Conservation (phyloP, 2,329 filamentous ascomycete species). For the Colletotrichum horii region DNA sequence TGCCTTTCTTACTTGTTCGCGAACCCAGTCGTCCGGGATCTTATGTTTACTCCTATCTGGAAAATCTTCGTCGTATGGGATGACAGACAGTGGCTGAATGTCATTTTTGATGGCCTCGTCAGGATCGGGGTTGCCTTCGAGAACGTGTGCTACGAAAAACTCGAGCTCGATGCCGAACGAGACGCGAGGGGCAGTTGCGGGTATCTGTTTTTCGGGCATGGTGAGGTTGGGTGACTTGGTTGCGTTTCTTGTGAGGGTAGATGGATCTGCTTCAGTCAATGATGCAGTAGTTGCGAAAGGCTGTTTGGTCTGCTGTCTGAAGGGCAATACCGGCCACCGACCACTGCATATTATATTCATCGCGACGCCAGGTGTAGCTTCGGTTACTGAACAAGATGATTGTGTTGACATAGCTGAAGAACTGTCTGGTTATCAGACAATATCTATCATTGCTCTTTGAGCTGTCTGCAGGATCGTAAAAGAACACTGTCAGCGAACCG, state of each 20-base stretch:
- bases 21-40: background rate
- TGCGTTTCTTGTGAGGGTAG: background rate
- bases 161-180: slow-evolving; percentile 34
- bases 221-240: background rate
- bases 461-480: background rate
- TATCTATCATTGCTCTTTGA: background rate
- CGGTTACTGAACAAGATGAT: background rate
- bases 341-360: background rate
- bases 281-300: background rate
- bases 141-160: slow-evolving; percentile 24
- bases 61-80: background rate
- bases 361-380: background rate
- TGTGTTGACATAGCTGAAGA: background rate
- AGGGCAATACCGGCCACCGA: background rate
- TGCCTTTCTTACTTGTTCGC: background rate
- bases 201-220: background rate
- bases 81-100: slow-evolving; percentile 29
- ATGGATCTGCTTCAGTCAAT: background rate
- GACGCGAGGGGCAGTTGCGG: slow-evolving; percentile 19
- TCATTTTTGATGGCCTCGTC: slow-evolving; percentile 18
- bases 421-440: background rate
- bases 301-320: background rate
- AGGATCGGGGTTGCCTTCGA: slow-evolving; percentile 24
- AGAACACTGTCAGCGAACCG: background rate
- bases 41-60: background rate